Conservation (phyloP, 495 filamentous ascomycete species). For the Aspergillus baeticus region DNA sequence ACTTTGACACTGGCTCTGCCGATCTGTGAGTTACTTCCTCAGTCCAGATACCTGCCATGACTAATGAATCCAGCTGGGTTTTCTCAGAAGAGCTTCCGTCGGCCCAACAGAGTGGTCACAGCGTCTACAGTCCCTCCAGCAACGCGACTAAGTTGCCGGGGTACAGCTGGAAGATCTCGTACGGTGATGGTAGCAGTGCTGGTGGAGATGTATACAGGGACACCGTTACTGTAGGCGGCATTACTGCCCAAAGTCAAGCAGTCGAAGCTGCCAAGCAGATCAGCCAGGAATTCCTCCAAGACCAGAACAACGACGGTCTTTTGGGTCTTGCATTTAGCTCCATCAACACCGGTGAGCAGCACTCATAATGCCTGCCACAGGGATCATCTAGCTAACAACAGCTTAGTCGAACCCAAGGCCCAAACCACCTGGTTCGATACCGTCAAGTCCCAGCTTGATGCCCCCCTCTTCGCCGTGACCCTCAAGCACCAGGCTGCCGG, state of each 20-base stretch:
- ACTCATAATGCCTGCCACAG: neutral
- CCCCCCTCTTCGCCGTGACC: constrained; percentile 66
- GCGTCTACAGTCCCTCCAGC: constrained; percentile 56
- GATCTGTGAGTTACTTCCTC: constrained; percentile 58
- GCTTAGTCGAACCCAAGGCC: constrained; percentile 50
- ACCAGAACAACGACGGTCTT: constrained; percentile 65
- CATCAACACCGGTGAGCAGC: constrained; percentile 58
- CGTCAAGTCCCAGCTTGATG: constrained; percentile 54
- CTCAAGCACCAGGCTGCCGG: constrained; percentile 65
- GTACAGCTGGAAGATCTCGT: constrained; percentile 63
- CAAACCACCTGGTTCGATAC: constrained; percentile 76
- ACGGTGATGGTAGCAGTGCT: constrained; percentile 69
- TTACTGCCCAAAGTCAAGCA: constrained; percentile 62
- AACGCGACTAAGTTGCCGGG: constrained; percentile 52
- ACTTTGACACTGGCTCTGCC: constrained; percentile 75
- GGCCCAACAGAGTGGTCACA: constrained; percentile 54
- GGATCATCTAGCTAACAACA: neutral
- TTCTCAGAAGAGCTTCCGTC: constrained; percentile 50
- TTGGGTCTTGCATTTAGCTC: constrained; percentile 69
- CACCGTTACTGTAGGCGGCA: constrained; percentile 62
- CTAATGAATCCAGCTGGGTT: constrained; percentile 42
- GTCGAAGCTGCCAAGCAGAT: constrained; percentile 66
- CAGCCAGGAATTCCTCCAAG: constrained; percentile 56
- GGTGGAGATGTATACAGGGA: constrained; percentile 69
- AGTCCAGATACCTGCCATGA: neutral